These are phyloP conservation scores for Luffa acutangula DNA, from an alignment of 306 rosid species.

Conservation along the genomic window DNA sequence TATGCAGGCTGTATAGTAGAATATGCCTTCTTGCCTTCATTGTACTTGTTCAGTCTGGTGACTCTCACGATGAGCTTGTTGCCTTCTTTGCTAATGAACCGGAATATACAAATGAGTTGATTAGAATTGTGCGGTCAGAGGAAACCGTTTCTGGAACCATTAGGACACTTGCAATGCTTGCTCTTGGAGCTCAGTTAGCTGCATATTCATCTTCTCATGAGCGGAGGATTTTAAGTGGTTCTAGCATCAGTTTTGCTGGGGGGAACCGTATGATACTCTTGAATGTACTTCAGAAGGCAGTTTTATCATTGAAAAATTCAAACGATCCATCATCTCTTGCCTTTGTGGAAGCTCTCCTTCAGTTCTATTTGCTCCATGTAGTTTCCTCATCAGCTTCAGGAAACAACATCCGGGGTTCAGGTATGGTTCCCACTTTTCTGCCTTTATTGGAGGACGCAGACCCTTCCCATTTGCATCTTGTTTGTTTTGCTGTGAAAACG, in stretches of 20 bases:
- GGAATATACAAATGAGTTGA: slow-evolving; percentile 82
- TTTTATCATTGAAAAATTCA: slow-evolving; percentile 64
- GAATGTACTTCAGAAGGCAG: slow-evolving; percentile 91
- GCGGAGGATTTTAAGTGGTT: slow-evolving; percentile 84
- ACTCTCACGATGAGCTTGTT: slow-evolving; percentile 85
- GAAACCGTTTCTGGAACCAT: slow-evolving; percentile 73
- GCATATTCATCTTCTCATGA: slow-evolving; percentile 94
- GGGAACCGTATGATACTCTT: slow-evolving; percentile 89
- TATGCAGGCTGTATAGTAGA: slow-evolving; percentile 73
- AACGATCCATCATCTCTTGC: slow-evolving; percentile 82
- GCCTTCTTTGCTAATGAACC: slow-evolving; percentile 95
- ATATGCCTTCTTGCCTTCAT: slow-evolving; percentile 91
- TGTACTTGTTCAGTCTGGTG: slow-evolving; percentile 86
- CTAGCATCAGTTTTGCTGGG: slow-evolving; percentile 84
- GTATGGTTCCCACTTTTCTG: slow-evolving; percentile 98
- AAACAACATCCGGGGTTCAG: slow-evolving; percentile 82
- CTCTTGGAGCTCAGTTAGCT: slow-evolving; percentile 95
- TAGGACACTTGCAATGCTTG: slow-evolving; percentile 94
- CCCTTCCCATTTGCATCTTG: slow-evolving; percentile 75
- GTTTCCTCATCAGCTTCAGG: slow-evolving; percentile 92
- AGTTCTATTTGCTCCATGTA: slow-evolving; percentile 89
- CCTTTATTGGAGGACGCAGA: slow-evolving; percentile 95
- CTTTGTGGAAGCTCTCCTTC: slow-evolving; percentile 96
- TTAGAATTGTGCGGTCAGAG: slow-evolving; percentile 87
- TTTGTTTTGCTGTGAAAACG: slow-evolving; percentile 89